Conservation (phyloP, 306 rosid species). For the Trifolium subterraneum region DNA sequence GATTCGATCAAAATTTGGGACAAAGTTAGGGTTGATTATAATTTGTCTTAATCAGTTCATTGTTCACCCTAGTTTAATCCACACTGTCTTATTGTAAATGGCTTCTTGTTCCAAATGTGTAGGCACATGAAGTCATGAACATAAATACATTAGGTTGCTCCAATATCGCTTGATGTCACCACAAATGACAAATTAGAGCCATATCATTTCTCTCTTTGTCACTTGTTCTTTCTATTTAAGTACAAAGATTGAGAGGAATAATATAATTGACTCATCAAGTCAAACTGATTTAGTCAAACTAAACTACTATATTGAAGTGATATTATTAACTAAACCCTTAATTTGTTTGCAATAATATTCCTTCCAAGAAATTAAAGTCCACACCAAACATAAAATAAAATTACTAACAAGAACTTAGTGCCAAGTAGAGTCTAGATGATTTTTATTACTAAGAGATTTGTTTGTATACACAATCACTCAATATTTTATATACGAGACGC, state of each 20-base stretch:
- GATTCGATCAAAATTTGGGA: neutral
- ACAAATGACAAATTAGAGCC: conserved; percentile 13
- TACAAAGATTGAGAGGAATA: conserved; percentile 18
- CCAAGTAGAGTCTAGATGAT: conserved; percentile 14
- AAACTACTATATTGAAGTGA: conserved; percentile 24
- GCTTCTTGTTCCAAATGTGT: conserved; percentile 23
- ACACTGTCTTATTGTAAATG: conserved; percentile 25
- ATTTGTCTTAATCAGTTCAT: too few relatives aligned
- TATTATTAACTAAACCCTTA: conserved; percentile 12
- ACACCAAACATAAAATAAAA: conserved; percentile 34
- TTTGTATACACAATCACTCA: neutral
- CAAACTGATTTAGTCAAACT: conserved; percentile 33
- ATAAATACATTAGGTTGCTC: conserved; percentile 30
- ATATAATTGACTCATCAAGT: conserved; percentile 23
- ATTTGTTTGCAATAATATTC: conserved; percentile 35
- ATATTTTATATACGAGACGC: neutral
- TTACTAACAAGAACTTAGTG: conserved; percentile 25
- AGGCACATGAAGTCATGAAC: conserved; percentile 22
- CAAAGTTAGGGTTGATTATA: neutral
- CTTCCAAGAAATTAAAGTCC: conserved; percentile 25
- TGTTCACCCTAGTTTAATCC: conserved; percentile 8
- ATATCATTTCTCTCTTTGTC: conserved; percentile 25
- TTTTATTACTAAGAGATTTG: neutral
- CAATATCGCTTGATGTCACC: conserved; percentile 35
- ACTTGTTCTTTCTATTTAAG: conserved; percentile 9